Conservation (phyloP, 257 asterid species). For the Datura wrightii region DNA sequence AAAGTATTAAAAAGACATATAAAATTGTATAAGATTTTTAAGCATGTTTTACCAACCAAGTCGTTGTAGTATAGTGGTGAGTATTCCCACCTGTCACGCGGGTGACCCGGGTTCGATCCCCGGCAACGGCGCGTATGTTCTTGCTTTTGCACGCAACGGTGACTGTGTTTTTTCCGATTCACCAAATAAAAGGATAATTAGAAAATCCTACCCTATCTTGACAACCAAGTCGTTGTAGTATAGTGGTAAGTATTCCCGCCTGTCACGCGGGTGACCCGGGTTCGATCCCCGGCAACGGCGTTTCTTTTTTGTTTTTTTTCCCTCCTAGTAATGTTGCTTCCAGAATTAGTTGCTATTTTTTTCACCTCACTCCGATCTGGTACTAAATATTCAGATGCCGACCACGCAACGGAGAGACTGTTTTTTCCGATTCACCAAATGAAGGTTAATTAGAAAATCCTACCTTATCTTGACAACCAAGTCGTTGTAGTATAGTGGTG, state of each 20-base stretch:
- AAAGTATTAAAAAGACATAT: no score
- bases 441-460: no score
- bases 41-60: background rate
- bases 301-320: accelerated
- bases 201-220: no score
- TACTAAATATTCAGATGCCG: no score
- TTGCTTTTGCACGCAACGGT: background rate
- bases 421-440: no score
- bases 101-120: conserved; percentile 73
- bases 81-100: conserved; percentile 73
- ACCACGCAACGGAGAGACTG: no score
- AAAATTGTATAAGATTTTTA: no score
- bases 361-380: no score
- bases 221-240: conserved; percentile 69
- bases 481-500: conserved; percentile 60
- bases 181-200: no score
- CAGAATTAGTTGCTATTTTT: no score
- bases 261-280: conserved; percentile 99
- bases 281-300: conserved; percentile 99
- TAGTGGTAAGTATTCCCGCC: conserved; percentile 99
- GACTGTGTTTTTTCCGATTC: background rate
- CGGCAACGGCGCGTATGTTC: conserved; percentile 50
- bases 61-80: conserved; percentile 62
- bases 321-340: no score
- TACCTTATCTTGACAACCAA: no score